Evolutionary conservation across 2,329 filamentous ascomycete species (phyloP).

Genomic region (Fusarium protoensiforme): DNA sequence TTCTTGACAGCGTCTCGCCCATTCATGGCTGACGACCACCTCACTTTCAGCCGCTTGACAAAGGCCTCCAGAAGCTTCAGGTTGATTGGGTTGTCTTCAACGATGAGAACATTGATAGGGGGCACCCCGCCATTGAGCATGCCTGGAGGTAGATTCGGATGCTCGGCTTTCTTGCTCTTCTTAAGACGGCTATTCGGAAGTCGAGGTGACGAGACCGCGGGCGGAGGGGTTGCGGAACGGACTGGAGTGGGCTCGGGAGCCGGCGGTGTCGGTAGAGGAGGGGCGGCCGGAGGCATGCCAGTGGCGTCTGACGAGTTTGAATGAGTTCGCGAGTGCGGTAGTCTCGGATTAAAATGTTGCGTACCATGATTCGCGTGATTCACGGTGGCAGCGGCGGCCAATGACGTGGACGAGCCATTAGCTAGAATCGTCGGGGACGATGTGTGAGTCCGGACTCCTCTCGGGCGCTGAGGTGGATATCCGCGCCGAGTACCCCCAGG

Average conservation of each 20-base stretch:
- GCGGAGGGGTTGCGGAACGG: constrained; percentile 66
- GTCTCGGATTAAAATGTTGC: constrained; percentile 51
- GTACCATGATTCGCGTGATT: constrained; percentile 50
- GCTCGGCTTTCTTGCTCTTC: constrained; percentile 65
- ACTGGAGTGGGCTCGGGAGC: constrained; percentile 57
- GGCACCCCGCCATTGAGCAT: constrained; percentile 86
- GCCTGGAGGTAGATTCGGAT: constrained; percentile 65
- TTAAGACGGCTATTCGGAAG: constrained; percentile 57
- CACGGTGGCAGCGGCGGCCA: constrained; percentile 45
- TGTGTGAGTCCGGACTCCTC: constrained; percentile 77
- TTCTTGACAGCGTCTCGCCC: constrained; percentile 92
- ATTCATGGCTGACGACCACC: constrained; percentile 98
- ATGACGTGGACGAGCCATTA: constrained; percentile 53
- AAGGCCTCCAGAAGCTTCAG: constrained; percentile 92
- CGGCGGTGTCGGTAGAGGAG: constrained; percentile 63
- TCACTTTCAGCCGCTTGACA: constrained; percentile 93
- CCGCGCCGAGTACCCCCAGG: constrained; percentile 75
- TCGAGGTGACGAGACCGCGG: constrained; percentile 61
- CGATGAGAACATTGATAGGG: constrained; percentile 96
- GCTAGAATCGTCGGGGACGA: constrained; percentile 80
- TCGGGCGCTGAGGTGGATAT: constrained; percentile 68
- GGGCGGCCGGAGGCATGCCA: constrained; percentile 58
- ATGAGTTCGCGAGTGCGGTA: constrained; percentile 67
- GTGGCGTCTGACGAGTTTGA: constrained; percentile 67
- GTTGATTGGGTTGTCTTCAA: constrained; percentile 99